Conservation (phyloP, 164 flowering plant genomes). For the Magnolia kwangsiensis region DNA sequence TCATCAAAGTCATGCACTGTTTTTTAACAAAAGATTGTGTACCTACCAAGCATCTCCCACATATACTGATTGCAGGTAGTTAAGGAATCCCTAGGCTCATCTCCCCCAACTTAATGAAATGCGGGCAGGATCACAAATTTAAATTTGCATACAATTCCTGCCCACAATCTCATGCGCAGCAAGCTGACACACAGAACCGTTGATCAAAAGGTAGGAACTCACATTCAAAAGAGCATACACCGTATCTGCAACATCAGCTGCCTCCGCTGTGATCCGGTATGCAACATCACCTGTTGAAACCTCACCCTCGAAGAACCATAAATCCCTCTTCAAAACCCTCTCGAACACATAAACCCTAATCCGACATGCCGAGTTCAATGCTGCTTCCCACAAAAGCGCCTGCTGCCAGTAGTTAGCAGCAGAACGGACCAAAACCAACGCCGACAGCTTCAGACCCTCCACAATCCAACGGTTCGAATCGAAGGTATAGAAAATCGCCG, state of each 20-base stretch:
- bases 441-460: slow-evolving; percentile 48
- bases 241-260: slow-evolving; percentile 77
- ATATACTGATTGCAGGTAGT: too few relatives aligned
- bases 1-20: too few relatives aligned
- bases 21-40: too few relatives aligned
- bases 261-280: slow-evolving; percentile 83
- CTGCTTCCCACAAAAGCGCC: slow-evolving; percentile 85
- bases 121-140: too few relatives aligned
- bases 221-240: slow-evolving; percentile 72
- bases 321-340: slow-evolving; percentile 71
- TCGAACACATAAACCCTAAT: slow-evolving; percentile 58
- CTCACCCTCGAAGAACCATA: slow-evolving; percentile 75
- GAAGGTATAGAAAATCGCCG: slow-evolving; percentile 21
- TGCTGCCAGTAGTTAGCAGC: slow-evolving; percentile 71
- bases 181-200: too few relatives aligned
- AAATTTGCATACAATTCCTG: too few relatives aligned
- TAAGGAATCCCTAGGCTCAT: too few relatives aligned
- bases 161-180: too few relatives aligned
- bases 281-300: slow-evolving; percentile 75
- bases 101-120: too few relatives aligned
- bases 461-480: slow-evolving; percentile 20
- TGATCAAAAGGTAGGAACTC: slow-evolving; percentile 15
- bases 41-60: too few relatives aligned
- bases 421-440: slow-evolving; percentile 38
- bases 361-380: slow-evolving; percentile 46